Base-by-base conservation (phyloP, 2,329 filamentous ascomycete species). In the Microdochium paspali region DNA sequence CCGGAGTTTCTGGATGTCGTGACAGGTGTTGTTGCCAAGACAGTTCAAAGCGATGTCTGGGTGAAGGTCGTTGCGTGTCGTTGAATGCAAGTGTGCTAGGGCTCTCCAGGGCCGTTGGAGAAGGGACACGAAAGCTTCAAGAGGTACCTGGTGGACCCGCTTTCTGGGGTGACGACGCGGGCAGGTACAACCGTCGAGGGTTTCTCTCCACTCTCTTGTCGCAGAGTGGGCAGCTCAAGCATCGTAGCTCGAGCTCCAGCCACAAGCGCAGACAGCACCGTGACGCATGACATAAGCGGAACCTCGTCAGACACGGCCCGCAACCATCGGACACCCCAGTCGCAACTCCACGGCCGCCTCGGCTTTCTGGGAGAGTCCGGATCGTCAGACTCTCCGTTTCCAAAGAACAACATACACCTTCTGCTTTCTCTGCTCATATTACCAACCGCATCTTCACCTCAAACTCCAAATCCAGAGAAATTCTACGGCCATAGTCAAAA, bases 81-180 rank as follows among this genome's bases (percentile, higher is more conserved):
- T 7, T 7, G 12, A 21, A 9, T 40, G 7, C 13, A 7, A 7
- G 15, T 40, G 35, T 15, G 15, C n/a, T 20, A 21, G 12, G 35
- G 18, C 3, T 40, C 10, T 40, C 18, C 6, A 20, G 23, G 4
- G 26, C 7, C 23, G 15, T 20, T 21, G 13, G 13, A 40, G 35
- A 15, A 56, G 57, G 61, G 61, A 63, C 62, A 65, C 62, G 61
- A 62, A 57, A 63, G 61, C 61, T 65, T 60, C 53, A 59, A 58
- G 48, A 10, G 42, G 45, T 28, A 28, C 25, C 15, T 18, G 4
- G 15, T 5, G 23, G 35, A 40, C 35, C 35, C 35, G 23, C 35
- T 21, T 5, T 15, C 6, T 40, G 35, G 10, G 15, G 13, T 9
- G 18, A 20, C 9, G 3, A 21, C 35, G 15, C 6, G 31, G 31